Base-by-base conservation (phyloP, 306 rosid genomes). In the Senna siamea region DNA sequence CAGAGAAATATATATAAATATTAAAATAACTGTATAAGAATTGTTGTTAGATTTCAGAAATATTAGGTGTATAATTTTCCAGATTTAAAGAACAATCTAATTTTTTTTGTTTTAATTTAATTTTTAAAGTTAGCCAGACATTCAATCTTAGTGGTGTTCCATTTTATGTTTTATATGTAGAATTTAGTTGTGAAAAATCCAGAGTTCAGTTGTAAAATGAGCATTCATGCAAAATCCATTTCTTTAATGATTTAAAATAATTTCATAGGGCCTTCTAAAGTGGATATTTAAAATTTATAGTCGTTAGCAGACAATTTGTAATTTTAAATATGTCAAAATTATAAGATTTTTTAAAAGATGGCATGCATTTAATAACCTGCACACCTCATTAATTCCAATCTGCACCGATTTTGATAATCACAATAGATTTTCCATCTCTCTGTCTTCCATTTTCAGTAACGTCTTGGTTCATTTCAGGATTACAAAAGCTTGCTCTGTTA, bases 401-500 rank as follows among this genome's bases (percentile, higher is more conserved):
- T 34, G 23, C 48, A n/a, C 34, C 15, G 19, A 59, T 60, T 60
- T 32, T 32, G 66, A 14, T n/a, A 28, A 30, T 32, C 14, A 20
- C 37, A 35, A 30, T 52, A 30, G 28, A 34, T 32, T 52, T 68
- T 3, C 50, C 15, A 51, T 62, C 32, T 18, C 12, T 59, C n/a
- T 37, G 40, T 54, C 59, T 18, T 66, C 66, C 9, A 17, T 23
- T 75, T 69, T 75, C 75, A 53, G 58, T 43, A 17, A 47, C 63
- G 64, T 72, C n/a, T 77, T 63, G 65, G 32, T 71, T 66, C 78
- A 46, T 86, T 82, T 66, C 87, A 94, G 98, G 97, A 74, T 85
- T 94, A 63, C 86, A 62, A 76, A 87, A 89, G 68, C 96, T 94
- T 61, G 74, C 86, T 76, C 73, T 91, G 66, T 74, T 94, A 79